Evolutionary conservation across 1,139 yeast genomes (phyloP).

Genomic region (Yamadazyma epiphylla): DNA sequence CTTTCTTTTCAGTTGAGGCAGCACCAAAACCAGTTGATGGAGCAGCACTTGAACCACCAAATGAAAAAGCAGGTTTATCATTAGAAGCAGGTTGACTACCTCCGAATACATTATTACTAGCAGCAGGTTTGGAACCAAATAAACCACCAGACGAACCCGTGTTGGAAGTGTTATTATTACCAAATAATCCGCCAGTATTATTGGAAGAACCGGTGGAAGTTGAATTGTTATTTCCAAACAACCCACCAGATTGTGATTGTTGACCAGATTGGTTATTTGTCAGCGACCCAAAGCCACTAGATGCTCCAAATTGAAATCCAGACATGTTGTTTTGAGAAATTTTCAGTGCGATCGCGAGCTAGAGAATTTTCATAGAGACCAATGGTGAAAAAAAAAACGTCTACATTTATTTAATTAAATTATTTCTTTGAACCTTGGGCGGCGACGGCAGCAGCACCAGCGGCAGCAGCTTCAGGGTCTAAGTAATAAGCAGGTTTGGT

Average conservation of each 20-base stretch:
- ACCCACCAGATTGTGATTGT: conserved; percentile 8
- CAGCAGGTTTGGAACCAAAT: conserved; percentile 22
- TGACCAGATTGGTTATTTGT: neutral
- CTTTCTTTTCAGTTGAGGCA: conserved; percentile 15
- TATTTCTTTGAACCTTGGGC: conserved; percentile 75
- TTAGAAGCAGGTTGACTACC: conserved; percentile 3
- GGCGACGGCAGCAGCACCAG: conserved; percentile 99
- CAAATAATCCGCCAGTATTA: conserved; percentile 12
- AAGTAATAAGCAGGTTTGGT: conserved; percentile 92
- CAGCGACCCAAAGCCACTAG: neutral
- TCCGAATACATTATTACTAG: conserved; percentile 5
- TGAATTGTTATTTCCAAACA: conserved; percentile 14
- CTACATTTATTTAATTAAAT: too few relatives aligned
- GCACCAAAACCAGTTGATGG: conserved; percentile 20
- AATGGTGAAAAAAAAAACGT: too few relatives aligned
- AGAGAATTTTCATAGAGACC: too few relatives aligned
- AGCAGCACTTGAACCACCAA: conserved; percentile 20
- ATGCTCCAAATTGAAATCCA: neutral
- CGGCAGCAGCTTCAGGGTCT: conserved; percentile 99
- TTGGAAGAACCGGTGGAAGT: conserved; percentile 8
- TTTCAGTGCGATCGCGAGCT: neutral
- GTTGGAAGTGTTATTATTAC: conserved; percentile 4
- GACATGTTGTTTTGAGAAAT: neutral
- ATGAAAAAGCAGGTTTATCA: conserved; percentile 14
- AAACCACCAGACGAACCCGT: conserved; percentile 13